Conservation (phyloP, 108 stramenopile genomes). For the Skeletonema marinoi region DNA sequence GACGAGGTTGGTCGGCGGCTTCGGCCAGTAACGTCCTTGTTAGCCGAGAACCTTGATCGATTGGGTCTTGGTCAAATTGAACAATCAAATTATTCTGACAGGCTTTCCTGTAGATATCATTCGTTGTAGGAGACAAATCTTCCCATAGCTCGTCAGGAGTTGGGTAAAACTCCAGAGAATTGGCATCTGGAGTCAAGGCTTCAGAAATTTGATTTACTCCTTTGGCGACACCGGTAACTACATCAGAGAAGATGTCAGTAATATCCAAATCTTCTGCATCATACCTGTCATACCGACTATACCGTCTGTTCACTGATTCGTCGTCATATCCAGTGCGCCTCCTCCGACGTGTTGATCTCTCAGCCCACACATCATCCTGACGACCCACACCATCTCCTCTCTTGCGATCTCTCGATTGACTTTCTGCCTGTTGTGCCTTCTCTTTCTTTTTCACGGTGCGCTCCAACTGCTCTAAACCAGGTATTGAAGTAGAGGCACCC, state of each 20-base stretch:
- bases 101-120: conserved; percentile 39
- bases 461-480: conserved; percentile 41
- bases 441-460: conserved; percentile 20
- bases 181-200: conserved; percentile 64
- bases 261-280: conserved; percentile 66
- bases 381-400: conserved; percentile 22
- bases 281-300: conserved; percentile 24
- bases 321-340: conserved; percentile 11
- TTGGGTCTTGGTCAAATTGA: conserved; percentile 80
- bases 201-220: conserved; percentile 49
- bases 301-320: neutral
- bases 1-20: conserved; percentile 36
- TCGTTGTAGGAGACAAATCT: conserved; percentile 41
- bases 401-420: neutral
- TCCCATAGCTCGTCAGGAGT: conserved; percentile 80
- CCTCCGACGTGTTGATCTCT: conserved; percentile 35
- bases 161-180: conserved; percentile 77
- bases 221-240: conserved; percentile 44
- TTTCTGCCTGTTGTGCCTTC: neutral
- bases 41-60: conserved; percentile 81
- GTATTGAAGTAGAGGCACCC: conserved; percentile 40
- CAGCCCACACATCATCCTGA: conserved; percentile 37
- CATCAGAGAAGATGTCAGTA: conserved; percentile 64
- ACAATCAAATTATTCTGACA: conserved; percentile 76
- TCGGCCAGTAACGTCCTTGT: conserved; percentile 46